Evolutionary conservation across 1,284 basidiomycete species (phyloP).

Genomic region (Hemileia vastatrix): DNA sequence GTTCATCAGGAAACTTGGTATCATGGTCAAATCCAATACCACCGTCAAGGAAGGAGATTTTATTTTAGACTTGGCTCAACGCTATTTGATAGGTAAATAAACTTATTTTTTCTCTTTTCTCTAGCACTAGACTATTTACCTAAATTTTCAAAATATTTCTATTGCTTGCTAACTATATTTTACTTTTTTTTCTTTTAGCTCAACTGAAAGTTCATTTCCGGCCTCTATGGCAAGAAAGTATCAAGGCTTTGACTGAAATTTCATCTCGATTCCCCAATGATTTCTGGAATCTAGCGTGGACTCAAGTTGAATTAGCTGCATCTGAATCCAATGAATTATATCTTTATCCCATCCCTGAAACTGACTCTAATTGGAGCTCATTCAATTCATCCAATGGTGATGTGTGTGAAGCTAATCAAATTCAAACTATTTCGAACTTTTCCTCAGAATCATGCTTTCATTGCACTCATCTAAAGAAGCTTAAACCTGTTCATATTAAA

Average conservation of each 20-base stretch:
- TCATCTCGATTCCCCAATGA: slow-evolving; percentile 56
- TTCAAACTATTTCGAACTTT: slow-evolving; percentile 1
- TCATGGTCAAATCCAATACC: slow-evolving; percentile 26
- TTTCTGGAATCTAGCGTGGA: slow-evolving; percentile 60
- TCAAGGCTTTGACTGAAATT: slow-evolving; percentile 57
- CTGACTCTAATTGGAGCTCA: too few species aligned
- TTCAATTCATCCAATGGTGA: slow-evolving; percentile 34
- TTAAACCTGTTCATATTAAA: slow-evolving; percentile 3
- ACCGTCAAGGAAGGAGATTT: slow-evolving; percentile 27
- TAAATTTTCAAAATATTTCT: not conserved
- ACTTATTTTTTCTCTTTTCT: slow-evolving; percentile 40
- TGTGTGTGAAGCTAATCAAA: not conserved
- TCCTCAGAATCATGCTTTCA: slow-evolving; percentile 17
- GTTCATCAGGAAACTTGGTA: slow-evolving; percentile 50
- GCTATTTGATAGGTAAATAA: slow-evolving; percentile 49
- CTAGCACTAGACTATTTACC: slow-evolving; percentile 8
- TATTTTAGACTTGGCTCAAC: slow-evolving; percentile 27
- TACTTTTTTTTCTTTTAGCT: slow-evolving; percentile 44
- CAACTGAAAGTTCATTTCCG: slow-evolving; percentile 85
- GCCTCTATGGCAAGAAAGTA: slow-evolving; percentile 76
- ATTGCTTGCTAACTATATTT: not conserved
- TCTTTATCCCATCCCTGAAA: slow-evolving; percentile 48
- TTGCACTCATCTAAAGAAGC: slow-evolving; percentile 16
- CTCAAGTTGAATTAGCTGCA: slow-evolving; percentile 27
- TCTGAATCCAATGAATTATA: not conserved